These are phyloP conservation scores for Fomitopsis pulvina DNA, from an alignment of 768 basidiomycete genomes.

Conservation along the genomic window DNA sequence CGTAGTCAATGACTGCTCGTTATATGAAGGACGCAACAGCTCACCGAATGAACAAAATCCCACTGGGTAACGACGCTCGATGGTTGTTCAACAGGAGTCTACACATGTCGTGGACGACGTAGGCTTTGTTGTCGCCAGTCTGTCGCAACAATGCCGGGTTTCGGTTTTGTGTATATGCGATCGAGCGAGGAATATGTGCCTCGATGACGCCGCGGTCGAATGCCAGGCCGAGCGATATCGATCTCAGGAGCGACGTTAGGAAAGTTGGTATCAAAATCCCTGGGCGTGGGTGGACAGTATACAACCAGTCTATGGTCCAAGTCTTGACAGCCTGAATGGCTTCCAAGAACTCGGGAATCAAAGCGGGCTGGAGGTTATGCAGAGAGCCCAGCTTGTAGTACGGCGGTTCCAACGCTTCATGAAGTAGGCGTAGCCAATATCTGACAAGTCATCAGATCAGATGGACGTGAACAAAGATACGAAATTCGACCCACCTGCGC, in stretches of 20 bases:
- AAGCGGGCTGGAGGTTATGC: slow-evolving; percentile 25
- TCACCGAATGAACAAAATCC: slow-evolving; percentile 36
- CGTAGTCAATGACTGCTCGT: background rate
- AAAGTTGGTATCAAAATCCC: slow-evolving; percentile 17
- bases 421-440: slow-evolving; percentile 39
- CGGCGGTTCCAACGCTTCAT: slow-evolving; percentile 44
- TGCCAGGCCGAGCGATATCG: slow-evolving; percentile 29
- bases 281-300: slow-evolving; percentile 22
- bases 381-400: slow-evolving; percentile 39
- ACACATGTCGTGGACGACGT: slow-evolving; percentile 26
- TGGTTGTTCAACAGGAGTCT: slow-evolving; percentile 2
- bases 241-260: slow-evolving; percentile 34
- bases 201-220: slow-evolving; percentile 31
- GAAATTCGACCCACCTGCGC: background rate
- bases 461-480: background rate
- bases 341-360: slow-evolving; percentile 33
- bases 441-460: slow-evolving; percentile 20
- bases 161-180: slow-evolving; percentile 16
- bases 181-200: slow-evolving; percentile 27
- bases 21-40: slow-evolving; percentile 16
- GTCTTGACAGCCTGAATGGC: slow-evolving; percentile 32
- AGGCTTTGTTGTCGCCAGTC: slow-evolving; percentile 4
- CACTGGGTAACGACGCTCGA: slow-evolving; percentile 18
- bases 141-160: slow-evolving; percentile 9
- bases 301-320: slow-evolving; percentile 41